Evolutionary conservation across 2,329 filamentous ascomycete genomes (phyloP), one percentile per base, ranked within the genome.

Genomic region (Thermochaetoides dissita): DNA sequence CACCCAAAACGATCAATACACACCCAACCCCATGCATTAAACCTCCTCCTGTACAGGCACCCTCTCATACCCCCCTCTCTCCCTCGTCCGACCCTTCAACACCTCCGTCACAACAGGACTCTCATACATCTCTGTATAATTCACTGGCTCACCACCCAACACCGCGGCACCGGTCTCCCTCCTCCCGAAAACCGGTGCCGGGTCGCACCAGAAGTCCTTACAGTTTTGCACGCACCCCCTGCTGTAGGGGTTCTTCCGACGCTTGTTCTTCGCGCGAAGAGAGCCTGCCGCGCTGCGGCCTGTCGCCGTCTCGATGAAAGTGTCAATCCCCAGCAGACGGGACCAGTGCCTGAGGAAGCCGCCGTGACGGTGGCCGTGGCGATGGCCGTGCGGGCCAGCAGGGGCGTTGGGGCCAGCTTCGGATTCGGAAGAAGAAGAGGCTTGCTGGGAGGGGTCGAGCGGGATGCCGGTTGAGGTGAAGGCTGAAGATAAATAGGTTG

Each of bases 171-270:
- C 88, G 39, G 75, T 81, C 54, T 84, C 77, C 44, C 81, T 73
- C 53, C 71, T 76, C 8, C 81, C 78, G 58, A 94, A 89, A 11
- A 94, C 60, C 0, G 89, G 83, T 2, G 84, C 80, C 2, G 84
- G 78, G 57, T 96, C 91, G 55, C 84, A 89, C 86, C 88, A 96
- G 59, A 98, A 98, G 61, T 98, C 93, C 51, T 76, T 81, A 63
- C 91, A 98, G 58, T 98, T 98, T 45, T 79, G 74, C n/a, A 93
- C 53, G 34, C 86, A 70, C 7, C 91, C 91, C 30, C 79, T 72
- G 44, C 79, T 89, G 60, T 89, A 98, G 0, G 88, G 88, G 58
- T 96, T 98, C 50, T 70, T 69, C 57, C 72, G 72, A 51, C 67
- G 69, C 63, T 68, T 66, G 57, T 69, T 65, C 59, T 66, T 62